Evolutionary conservation across 371 early-diverging fungal genomes (phyloP).

Genomic region (Pancytospora philotis): DNA sequence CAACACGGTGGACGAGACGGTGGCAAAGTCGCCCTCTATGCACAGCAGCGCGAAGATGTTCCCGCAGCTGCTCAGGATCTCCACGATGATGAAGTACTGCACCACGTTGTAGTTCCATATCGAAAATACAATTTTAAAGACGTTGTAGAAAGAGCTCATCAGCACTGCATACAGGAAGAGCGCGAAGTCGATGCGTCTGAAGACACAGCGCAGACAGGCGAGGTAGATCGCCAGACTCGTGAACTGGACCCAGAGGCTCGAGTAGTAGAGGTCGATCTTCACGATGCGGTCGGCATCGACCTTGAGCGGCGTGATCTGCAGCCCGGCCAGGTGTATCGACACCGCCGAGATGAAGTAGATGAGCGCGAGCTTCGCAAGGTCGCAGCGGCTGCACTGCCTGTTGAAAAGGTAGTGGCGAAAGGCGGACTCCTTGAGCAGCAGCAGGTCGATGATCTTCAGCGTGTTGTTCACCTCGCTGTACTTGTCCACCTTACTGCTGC

Average conservation of each 20-base stretch:
- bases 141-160: neutral
- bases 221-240: neutral
- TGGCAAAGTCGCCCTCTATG: neutral
- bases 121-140: neutral
- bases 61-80: neutral
- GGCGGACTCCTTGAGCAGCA: conserved; percentile 33
- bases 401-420: conserved; percentile 40
- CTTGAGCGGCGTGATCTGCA: neutral
- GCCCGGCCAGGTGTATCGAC: neutral
- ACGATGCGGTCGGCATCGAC: neutral
- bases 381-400: conserved; percentile 1
- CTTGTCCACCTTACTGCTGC: conserved; percentile 34
- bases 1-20: neutral
- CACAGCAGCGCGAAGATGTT: neutral
- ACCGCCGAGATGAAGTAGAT: neutral
- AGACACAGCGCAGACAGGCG: neutral
- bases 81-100: neutral
- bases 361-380: neutral
- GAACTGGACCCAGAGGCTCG: neutral
- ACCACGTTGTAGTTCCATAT: neutral
- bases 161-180: neutral
- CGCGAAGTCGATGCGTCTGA: neutral
- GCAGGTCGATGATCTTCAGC: conserved; percentile 27
- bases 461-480: conserved; percentile 29
- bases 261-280: neutral